These are phyloP conservation scores for Acanthamoeba healyi DNA, from an alignment of 208 protist species.

Conservation along the genomic window DNA sequence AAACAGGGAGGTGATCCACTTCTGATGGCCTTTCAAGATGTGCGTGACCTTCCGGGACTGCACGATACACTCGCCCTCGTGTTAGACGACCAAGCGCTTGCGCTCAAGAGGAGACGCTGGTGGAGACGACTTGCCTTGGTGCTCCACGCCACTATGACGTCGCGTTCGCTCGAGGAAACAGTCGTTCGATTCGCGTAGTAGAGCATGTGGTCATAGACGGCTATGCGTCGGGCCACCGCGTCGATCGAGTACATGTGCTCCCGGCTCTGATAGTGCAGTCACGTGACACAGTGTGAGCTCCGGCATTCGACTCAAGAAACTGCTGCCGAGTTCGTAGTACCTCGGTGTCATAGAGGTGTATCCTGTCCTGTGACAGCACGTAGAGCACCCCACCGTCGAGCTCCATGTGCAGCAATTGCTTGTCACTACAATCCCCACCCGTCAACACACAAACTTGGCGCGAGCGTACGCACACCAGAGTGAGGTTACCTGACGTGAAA, in stretches of 20 bases:
- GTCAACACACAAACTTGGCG: neutral
- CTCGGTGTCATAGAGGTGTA: slow-evolving; percentile 17
- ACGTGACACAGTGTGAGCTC: neutral
- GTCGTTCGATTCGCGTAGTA: slow-evolving; percentile 43
- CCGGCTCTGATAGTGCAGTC: neutral
- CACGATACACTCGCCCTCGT: neutral
- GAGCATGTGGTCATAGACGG: neutral
- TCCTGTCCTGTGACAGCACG: slow-evolving; percentile 4
- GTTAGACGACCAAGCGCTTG: neutral
- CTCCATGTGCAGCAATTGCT: slow-evolving; percentile 28
- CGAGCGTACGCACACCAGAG: neutral
- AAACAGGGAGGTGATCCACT: slow-evolving; percentile 44
- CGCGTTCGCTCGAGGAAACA: neutral
- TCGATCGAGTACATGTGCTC: slow-evolving; percentile 28
- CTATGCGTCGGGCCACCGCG: neutral
- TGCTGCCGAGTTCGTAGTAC: too few relatives aligned
- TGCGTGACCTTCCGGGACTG: slow-evolving; percentile 15
- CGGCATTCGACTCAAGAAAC: neutral
- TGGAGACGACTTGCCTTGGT: neutral
- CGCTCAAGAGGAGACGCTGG: neutral
- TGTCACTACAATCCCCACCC: neutral
- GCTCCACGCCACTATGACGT: slow-evolving; percentile 16
- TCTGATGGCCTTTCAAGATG: slow-evolving; percentile 33
- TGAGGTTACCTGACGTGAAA: neutral
- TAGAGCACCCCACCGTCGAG: neutral